Evolutionary conservation across 2,329 filamentous ascomycete genomes (phyloP), one percentile per base, ranked within the genome.

Genomic region (Fulvia fulva): DNA sequence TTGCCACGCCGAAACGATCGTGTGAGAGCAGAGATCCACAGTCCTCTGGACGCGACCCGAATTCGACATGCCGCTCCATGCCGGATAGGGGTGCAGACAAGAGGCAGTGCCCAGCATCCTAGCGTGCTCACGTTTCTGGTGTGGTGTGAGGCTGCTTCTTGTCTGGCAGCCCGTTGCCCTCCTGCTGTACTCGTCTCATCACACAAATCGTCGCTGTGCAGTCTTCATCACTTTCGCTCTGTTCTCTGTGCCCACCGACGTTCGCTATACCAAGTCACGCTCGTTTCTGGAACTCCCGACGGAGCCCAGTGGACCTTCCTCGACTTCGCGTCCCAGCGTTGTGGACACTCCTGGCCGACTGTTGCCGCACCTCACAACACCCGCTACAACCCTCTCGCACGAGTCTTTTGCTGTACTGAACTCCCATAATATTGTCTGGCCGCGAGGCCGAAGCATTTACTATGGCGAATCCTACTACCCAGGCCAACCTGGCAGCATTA

Each of bases 401-500:
- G 59, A 63, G 56, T 58, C 61, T 41, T 21, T 43, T 46, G n/a
- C 34, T 23, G 53, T 64, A 55, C 63, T 58, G 61, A 51, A 56
- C 46, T 53, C 52, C 26, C 23, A 32, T 41, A 30, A 50, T 47
- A 45, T 22, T 53, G 44, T 45, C 53, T 37, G 68, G 66, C 69
- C 66, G 58, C 46, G 51, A 60, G 67, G 67, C 67, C 68, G 56
- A 44, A 51, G 57, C 50, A 51, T 44, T 58, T 63, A 64, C 26
- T 57, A 71, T 71, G 70, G 66, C 70, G 37, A 58, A 71, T 62
- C 83, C 74, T 77, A 91, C 87, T 78, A 90, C 82, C 63, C 91
- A 96, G 77, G 84, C 91, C 58, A 97, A 93, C 60, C 80, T 99
- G 68, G 91, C 93, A 22, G 87, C 91, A 61, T 81, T 99, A 65